Evolutionary conservation across 2,329 filamentous ascomycete species (phyloP).

Genomic region (Chrysoporthe puriensis): DNA sequence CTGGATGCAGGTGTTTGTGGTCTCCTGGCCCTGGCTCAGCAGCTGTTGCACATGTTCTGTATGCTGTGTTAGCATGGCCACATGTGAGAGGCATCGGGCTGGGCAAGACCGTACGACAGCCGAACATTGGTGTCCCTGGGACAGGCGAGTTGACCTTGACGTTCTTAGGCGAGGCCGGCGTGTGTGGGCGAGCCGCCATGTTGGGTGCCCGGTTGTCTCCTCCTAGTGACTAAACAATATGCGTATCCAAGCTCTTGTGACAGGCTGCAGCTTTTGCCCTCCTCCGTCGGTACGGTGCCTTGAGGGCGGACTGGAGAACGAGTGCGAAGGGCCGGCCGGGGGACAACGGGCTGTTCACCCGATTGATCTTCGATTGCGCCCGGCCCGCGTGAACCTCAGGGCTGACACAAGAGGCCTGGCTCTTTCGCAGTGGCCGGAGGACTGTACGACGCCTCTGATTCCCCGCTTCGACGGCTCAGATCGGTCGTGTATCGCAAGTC

Average conservation of each 20-base stretch:
- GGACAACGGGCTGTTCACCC: conserved; percentile 21
- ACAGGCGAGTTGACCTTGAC: conserved; percentile 63
- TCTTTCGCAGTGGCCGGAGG: neutral
- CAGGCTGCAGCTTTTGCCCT: neutral
- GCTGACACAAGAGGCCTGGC: conserved; percentile 5
- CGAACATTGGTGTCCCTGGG: conserved; percentile 63
- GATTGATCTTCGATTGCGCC: conserved; percentile 17
- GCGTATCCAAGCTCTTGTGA: neutral
- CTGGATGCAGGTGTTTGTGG: conserved; percentile 69
- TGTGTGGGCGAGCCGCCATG: conserved; percentile 54
- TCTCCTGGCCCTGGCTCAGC: conserved; percentile 62
- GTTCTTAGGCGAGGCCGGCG: conserved; percentile 58
- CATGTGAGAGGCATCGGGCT: conserved; percentile 20
- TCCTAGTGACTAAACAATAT: neutral
- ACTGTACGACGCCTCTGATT: neutral
- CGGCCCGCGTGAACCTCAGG: conserved; percentile 14
- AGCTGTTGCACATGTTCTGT: conserved; percentile 74
- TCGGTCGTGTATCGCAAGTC: neutral
- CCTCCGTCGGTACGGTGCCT: neutral
- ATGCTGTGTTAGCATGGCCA: conserved; percentile 36
- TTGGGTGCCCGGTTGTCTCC: conserved; percentile 18
- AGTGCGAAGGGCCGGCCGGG: conserved; percentile 15
- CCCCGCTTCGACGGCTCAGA: neutral
- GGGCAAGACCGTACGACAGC: conserved; percentile 58
- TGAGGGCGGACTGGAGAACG: conserved; percentile 1